These are phyloP conservation scores for Amanita exitialis DNA, from an alignment of 768 basidiomycete genomes.

Conservation along the genomic window DNA sequence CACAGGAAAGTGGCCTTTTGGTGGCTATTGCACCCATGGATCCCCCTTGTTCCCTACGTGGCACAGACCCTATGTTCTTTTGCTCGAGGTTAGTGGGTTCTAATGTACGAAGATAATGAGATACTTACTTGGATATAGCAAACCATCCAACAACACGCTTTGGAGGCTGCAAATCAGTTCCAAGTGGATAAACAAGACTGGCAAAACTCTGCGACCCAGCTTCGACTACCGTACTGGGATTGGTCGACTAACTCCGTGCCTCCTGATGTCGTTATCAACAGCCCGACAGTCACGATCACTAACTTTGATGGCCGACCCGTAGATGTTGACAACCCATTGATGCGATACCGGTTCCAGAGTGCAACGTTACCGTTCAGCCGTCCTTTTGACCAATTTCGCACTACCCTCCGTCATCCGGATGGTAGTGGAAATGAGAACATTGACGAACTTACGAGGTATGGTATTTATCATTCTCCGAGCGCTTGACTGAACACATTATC, in stretches of 20 bases:
- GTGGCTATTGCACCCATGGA: slow-evolving; percentile 50
- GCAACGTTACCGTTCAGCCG: slow-evolving; percentile 17
- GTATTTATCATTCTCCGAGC: background rate
- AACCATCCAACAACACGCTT: slow-evolving; percentile 31
- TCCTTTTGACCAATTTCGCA: slow-evolving; percentile 21
- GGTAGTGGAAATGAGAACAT: slow-evolving; percentile 23
- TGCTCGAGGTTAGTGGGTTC: slow-evolving; percentile 32
- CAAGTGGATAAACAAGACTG: slow-evolving; percentile 18
- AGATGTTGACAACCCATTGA: slow-evolving; percentile 23
- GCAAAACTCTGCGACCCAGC: slow-evolving; percentile 20
- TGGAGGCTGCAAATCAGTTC: slow-evolving; percentile 32
- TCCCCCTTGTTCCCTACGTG: slow-evolving; percentile 44
- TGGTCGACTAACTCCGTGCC: slow-evolving; percentile 32
- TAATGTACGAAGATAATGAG: background rate
- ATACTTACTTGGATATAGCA: slow-evolving; percentile 23
- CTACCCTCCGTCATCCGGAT: slow-evolving; percentile 25
- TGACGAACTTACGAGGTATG: slow-evolving; percentile 17
- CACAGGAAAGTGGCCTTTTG: slow-evolving; percentile 14
- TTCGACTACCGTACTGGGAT: slow-evolving; percentile 42
- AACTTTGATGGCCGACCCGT: slow-evolving; percentile 16
- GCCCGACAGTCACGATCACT: slow-evolving; percentile 18
- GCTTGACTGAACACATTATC: background rate
- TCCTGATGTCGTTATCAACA: slow-evolving; percentile 25
- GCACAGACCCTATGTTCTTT: slow-evolving; percentile 42
- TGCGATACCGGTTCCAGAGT: slow-evolving; percentile 24